These are phyloP conservation scores for Fusarium agapanthi DNA, from an alignment of 2,329 filamentous ascomycete species.

Conservation along the genomic window DNA sequence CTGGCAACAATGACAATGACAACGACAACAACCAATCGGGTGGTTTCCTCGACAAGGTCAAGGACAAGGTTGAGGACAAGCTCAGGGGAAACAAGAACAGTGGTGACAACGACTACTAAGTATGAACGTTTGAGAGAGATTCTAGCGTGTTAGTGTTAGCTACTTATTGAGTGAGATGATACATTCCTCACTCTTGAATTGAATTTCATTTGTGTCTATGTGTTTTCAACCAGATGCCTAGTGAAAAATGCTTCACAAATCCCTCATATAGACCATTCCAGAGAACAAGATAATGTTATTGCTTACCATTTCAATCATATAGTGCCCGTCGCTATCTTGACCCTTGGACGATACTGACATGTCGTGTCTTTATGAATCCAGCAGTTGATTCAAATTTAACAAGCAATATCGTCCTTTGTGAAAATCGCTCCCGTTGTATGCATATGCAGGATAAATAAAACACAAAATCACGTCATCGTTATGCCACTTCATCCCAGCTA, in stretches of 20 bases:
- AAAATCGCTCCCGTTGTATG: background rate
- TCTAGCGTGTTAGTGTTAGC: slow-evolving; percentile 7
- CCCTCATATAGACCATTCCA: no score
- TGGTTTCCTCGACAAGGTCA: slow-evolving; percentile 63
- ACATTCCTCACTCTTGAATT: slow-evolving; percentile 11
- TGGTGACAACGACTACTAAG: slow-evolving; percentile 35
- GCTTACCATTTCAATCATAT: background rate
- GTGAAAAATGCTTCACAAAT: background rate
- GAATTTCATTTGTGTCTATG: background rate
- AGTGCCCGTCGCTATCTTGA: no score
- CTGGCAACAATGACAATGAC: background rate
- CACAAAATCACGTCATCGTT: background rate
- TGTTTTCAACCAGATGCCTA: no score
- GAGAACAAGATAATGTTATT: no score
- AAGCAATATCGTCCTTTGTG: background rate
- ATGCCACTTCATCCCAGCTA: slow-evolving; percentile 17
- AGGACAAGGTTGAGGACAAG: slow-evolving; percentile 65
- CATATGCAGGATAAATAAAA: background rate
- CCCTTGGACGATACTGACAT: background rate
- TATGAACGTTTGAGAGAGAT: background rate
- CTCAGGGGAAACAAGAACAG: slow-evolving; percentile 54
- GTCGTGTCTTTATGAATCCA: no score
- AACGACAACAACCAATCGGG: slow-evolving; percentile 44
- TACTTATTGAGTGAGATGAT: background rate
- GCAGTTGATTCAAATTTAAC: background rate